Conservation (phyloP, 306 rosid genomes). For the Ochetophila trinervis region DNA sequence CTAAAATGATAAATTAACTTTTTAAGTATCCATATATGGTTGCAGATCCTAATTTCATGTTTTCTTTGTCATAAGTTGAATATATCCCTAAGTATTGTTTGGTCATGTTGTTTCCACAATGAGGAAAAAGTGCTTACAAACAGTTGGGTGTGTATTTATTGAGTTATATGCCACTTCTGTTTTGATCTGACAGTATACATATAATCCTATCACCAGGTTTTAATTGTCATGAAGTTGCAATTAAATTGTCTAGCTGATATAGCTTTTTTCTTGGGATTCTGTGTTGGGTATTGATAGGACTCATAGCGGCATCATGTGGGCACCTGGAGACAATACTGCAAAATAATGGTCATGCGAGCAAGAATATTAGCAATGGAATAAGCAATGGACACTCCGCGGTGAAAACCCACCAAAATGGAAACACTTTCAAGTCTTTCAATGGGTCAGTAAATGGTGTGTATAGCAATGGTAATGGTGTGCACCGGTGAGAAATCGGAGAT, state of each 20-base stretch:
- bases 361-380: constrained; percentile 31
- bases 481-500: constrained; percentile 34
- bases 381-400: constrained; percentile 44
- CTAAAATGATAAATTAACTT: no score
- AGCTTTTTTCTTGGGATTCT: neutral
- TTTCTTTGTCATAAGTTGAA: no score
- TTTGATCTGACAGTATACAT: no score
- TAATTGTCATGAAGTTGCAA: neutral
- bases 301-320: constrained; percentile 64
- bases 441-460: constrained; percentile 56
- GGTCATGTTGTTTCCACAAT: no score
- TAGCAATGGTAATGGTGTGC: constrained; percentile 64
- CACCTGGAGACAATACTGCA: constrained; percentile 25
- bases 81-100: no score
- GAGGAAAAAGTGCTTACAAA: no score
- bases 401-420: constrained; percentile 49
- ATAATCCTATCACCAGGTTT: neutral
- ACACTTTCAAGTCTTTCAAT: constrained; percentile 46
- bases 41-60: no score
- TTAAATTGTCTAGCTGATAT: neutral
- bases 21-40: no score
- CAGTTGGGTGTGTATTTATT: no score
- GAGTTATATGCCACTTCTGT: no score
- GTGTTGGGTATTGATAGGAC: constrained; percentile 41
- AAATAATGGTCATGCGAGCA: constrained; percentile 33